Evolutionary conservation across 2,329 filamentous ascomycete genomes (phyloP).

Genomic region (Stagonosporopsis cucurbitacearum): DNA sequence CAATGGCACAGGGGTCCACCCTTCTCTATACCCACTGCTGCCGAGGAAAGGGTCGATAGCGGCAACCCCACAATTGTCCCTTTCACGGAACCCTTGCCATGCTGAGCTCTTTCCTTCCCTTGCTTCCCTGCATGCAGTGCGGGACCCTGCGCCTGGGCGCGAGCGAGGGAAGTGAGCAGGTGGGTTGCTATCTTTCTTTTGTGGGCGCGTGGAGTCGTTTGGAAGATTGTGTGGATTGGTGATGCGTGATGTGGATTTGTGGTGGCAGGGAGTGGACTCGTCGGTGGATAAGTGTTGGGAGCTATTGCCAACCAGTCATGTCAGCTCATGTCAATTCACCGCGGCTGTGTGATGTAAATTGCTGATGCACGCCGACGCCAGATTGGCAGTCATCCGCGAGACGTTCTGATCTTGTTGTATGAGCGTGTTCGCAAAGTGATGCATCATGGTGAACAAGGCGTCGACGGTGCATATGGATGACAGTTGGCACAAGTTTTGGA

Average conservation of each 20-base stretch:
- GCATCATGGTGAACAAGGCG: not conserved
- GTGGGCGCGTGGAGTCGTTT: not conserved
- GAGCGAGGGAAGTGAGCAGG: not conserved
- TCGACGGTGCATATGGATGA: not conserved
- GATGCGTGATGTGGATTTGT: not conserved
- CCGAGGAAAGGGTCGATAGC: slow-evolving; percentile 1
- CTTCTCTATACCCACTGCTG: not conserved
- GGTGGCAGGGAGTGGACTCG: slow-evolving; percentile 7
- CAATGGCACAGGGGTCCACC: not conserved
- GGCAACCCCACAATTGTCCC: slow-evolving; percentile 11
- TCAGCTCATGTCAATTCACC: slow-evolving; percentile 1
- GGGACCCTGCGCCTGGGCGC: not conserved
- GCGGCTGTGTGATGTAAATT: slow-evolving; percentile 5
- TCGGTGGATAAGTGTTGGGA: not conserved
- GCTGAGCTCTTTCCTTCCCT: not conserved
- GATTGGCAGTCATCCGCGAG: not conserved
- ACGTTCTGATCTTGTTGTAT: not conserved
- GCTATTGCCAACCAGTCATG: not conserved
- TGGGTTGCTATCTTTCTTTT: slow-evolving; percentile 2
- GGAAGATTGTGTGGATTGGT: slow-evolving; percentile 4
- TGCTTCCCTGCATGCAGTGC: slow-evolving; percentile 9
- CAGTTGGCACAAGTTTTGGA: not conserved
- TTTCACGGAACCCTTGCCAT: not conserved
- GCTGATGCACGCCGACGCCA: not conserved
- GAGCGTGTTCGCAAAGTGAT: not conserved